A percentile compares a stretch with the other conserved stretches of the same genome.
phyloP scores from a whole-genome alignment of 225 moss, liverwort and hornwort genomes.

The Marchantia paleacea region DNA sequence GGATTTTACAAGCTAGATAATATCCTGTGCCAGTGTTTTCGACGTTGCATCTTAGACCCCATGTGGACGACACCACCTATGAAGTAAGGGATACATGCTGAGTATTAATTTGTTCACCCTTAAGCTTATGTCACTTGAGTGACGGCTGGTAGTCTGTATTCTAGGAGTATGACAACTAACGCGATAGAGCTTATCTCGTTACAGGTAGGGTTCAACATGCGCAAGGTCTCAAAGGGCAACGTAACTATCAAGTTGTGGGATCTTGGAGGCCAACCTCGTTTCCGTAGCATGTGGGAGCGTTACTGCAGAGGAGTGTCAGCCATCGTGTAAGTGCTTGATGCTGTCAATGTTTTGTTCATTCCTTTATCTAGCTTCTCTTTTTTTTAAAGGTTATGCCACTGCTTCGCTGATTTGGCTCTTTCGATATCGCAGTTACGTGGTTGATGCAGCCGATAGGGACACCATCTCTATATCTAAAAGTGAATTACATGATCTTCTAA shows the following conservation, averaged over 20 bases:
- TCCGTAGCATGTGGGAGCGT: constrained; percentile 99
- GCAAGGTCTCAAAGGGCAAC: constrained; percentile 96
- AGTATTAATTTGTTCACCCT: not conserved
- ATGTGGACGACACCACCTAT: not conserved
- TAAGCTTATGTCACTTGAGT: not conserved
- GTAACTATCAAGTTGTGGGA: constrained; percentile 98
- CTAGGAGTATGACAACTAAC: not conserved
- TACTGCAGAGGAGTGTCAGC: constrained; percentile 96
- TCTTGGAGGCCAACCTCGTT: constrained; percentile 98
- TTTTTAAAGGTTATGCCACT: not conserved
- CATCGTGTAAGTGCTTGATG: constrained; percentile 75
- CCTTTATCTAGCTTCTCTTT: not conserved
- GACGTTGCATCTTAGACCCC: not conserved
- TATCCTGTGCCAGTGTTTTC: not conserved
- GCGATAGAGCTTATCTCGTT: not conserved
- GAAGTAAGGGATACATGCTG: not conserved
- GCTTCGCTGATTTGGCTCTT: constrained; percentile 16
- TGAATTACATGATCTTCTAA: constrained; percentile 89
- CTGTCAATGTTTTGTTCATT: not conserved
- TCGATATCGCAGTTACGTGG: constrained; percentile 70
- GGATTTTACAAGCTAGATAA: no score
- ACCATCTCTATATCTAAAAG: constrained; percentile 78
- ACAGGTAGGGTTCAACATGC: constrained; percentile 98
- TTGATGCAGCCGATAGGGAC: constrained; percentile 91
- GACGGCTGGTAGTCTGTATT: not conserved